Evolutionary conservation across 306 rosid genomes (phyloP).

Genomic region (Nissolia schottii): DNA sequence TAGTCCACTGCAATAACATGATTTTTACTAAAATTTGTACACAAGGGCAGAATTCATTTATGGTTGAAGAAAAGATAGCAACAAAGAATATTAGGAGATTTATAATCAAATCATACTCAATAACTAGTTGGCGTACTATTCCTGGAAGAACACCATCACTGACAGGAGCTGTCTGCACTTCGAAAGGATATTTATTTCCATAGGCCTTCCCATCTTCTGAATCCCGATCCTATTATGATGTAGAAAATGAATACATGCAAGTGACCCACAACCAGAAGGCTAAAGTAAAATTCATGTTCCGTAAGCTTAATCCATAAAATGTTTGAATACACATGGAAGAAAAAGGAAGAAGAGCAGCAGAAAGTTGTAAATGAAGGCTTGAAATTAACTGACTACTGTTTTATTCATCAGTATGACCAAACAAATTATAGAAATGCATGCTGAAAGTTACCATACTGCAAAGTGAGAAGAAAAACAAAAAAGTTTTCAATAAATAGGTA

Average conservation of each 20-base stretch:
- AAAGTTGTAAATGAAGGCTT: slow-evolving; percentile 2
- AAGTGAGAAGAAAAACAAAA: background rate
- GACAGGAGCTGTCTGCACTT: slow-evolving; percentile 85
- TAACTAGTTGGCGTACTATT: slow-evolving; percentile 65
- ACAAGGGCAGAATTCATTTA: background rate
- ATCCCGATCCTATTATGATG: slow-evolving; percentile 37
- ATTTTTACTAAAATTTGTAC: background rate
- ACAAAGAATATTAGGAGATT: background rate
- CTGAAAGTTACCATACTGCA: background rate
- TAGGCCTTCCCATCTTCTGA: slow-evolving; percentile 27
- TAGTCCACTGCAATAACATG: background rate
- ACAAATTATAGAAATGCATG: background rate
- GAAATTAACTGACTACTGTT: background rate
- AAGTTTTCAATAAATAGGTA: background rate
- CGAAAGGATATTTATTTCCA: slow-evolving; percentile 44
- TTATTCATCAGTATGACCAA: background rate
- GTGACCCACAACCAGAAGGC: background rate
- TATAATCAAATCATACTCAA: slow-evolving; percentile 51
- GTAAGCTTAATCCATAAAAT: background rate
- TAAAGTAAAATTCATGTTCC: slow-evolving; percentile 4
- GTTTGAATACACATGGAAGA: background rate
- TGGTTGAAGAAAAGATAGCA: background rate
- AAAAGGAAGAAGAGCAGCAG: background rate
- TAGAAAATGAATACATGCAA: slow-evolving; percentile 5
- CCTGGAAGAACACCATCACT: slow-evolving; percentile 84